Conservation (phyloP, 345 rosid genomes). For the Linum usitatissimum region DNA sequence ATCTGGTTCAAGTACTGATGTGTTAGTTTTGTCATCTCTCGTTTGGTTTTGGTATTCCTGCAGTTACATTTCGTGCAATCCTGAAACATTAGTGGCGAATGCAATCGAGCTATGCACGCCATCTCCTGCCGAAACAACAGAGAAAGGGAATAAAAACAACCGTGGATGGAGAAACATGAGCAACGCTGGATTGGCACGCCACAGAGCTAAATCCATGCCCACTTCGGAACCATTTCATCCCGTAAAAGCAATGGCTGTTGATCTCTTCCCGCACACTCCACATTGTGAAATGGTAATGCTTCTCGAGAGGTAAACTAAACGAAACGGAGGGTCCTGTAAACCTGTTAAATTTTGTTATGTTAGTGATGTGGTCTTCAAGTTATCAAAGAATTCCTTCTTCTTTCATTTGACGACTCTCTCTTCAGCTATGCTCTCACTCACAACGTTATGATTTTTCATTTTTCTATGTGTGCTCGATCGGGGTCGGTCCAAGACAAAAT, state of each 20-base stretch:
- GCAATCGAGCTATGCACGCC: constrained; percentile 92
- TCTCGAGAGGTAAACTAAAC: constrained; percentile 41
- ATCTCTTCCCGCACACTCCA: constrained; percentile 87
- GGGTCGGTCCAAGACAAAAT: no score
- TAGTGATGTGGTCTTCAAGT: no score
- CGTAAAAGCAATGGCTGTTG: constrained; percentile 93
- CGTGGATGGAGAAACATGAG: constrained; percentile 64
- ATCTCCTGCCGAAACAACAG: constrained; percentile 38
- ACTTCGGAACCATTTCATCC: constrained; percentile 78
- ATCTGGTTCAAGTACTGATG: neutral
- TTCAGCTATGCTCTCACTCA: no score
- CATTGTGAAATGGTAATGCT: constrained; percentile 98
- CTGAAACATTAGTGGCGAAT: constrained; percentile 81
- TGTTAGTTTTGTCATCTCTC: constrained; percentile 3
- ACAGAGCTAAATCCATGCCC: constrained; percentile 81
- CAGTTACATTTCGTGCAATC: constrained; percentile 95
- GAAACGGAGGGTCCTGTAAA: neutral
- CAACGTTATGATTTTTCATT: neutral
- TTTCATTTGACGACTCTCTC: no score
- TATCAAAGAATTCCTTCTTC: no score
- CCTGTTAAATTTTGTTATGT: neutral
- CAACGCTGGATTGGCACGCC: constrained; percentile 74
- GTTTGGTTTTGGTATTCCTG: neutral
- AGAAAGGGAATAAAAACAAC: constrained; percentile 58
- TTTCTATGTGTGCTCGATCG: no score